Evolutionary conservation across 495 filamentous ascomycete species (phyloP).

Genomic region (Hypoxylon fragiforme): DNA sequence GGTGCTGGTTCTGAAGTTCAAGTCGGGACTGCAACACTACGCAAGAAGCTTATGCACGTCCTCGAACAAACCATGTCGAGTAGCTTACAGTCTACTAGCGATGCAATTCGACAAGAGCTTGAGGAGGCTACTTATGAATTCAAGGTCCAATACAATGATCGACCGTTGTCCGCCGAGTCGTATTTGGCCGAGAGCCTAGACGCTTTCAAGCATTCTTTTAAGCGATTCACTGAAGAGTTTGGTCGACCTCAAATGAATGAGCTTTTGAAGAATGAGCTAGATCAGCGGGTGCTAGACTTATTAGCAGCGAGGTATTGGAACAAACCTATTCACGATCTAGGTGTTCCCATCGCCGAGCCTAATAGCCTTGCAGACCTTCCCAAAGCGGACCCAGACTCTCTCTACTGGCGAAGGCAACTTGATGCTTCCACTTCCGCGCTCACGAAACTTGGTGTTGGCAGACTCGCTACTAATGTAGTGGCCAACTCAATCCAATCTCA

Average conservation of each 20-base stretch:
- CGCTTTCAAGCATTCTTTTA: slow-evolving; percentile 97
- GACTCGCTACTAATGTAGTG: slow-evolving; percentile 88
- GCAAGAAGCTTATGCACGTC: slow-evolving; percentile 95
- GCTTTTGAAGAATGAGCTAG: slow-evolving; percentile 87
- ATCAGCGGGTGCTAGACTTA: slow-evolving; percentile 94
- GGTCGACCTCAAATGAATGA: slow-evolving; percentile 86
- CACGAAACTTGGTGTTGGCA: slow-evolving; percentile 90
- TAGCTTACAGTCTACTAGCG: slow-evolving; percentile 81
- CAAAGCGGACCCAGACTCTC: slow-evolving; percentile 78
- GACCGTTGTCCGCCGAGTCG: slow-evolving; percentile 89
- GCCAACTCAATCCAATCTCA: slow-evolving; percentile 84
- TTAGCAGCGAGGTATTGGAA: slow-evolving; percentile 97
- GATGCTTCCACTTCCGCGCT: slow-evolving; percentile 88
- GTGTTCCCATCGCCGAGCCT: slow-evolving; percentile 61
- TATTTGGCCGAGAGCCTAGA: slow-evolving; percentile 95
- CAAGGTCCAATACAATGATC: slow-evolving; percentile 99
- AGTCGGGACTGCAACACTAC: slow-evolving; percentile 81
- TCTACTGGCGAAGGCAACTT: slow-evolving; percentile 92
- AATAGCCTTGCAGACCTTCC: slow-evolving; percentile 77
- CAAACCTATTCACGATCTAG: slow-evolving; percentile 81
- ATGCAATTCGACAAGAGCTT: slow-evolving; percentile 91
- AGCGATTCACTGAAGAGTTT: slow-evolving; percentile 85
- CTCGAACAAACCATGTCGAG: slow-evolving; percentile 96
- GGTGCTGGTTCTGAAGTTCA: slow-evolving; percentile 68
- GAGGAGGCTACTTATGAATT: slow-evolving; percentile 98